Evolutionary conservation across 1,284 basidiomycete species (phyloP).

Genomic region (Sporisorium exsertum): DNA sequence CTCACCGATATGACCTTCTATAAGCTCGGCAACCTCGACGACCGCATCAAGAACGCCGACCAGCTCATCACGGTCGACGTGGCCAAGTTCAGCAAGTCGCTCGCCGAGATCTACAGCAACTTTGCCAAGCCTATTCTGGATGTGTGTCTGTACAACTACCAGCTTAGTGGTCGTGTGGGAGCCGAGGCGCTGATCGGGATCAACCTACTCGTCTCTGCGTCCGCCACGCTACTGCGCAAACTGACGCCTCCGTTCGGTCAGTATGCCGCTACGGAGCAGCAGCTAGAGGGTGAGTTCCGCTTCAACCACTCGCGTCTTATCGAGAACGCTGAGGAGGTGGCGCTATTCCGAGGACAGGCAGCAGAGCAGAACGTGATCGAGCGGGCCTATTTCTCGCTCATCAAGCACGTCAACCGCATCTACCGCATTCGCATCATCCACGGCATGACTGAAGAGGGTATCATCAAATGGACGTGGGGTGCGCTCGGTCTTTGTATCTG

Average conservation of each 20-base stretch:
- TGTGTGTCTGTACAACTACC: constrained; percentile 93
- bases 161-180: constrained; percentile 91
- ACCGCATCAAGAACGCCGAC: constrained; percentile 95
- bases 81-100: constrained; percentile 87
- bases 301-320: constrained; percentile 93
- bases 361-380: constrained; percentile 94
- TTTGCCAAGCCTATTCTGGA: constrained; percentile 85
- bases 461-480: constrained; percentile 97
- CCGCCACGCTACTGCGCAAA: constrained; percentile 57
- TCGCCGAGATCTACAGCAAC: constrained; percentile 85
- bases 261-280: constrained; percentile 80
- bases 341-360: constrained; percentile 89
- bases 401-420: constrained; percentile 89
- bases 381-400: constrained; percentile 85
- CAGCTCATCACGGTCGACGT: constrained; percentile 98
- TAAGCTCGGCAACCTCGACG: constrained; percentile 81
- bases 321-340: constrained; percentile 92
- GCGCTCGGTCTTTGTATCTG: constrained; percentile 91
- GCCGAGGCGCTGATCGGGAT: constrained; percentile 90
- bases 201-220: constrained; percentile 82
- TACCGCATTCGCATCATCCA: constrained; percentile 87
- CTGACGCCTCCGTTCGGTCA: constrained; percentile 90
- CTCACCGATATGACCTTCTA: constrained; percentile 86
- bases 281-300: constrained; percentile 85
- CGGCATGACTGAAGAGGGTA: constrained; percentile 82